Percentiles rank a stretch among this genome's conserved stretches.
phyloP scores from a whole-genome alignment of 129 eudicot genomes.

The Artemisia annua region DNA sequence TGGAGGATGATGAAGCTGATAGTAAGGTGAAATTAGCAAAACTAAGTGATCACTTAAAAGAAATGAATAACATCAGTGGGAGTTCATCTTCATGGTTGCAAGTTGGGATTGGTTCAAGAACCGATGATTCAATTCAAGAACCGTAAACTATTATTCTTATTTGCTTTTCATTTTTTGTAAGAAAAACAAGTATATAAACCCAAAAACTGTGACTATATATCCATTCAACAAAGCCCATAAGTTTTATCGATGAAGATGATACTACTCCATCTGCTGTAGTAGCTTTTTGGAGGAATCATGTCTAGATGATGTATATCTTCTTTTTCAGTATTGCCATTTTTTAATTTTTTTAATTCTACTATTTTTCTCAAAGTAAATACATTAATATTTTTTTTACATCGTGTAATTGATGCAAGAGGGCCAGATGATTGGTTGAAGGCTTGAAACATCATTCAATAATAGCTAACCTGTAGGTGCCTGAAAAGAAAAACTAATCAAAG shows the following conservation, averaged over 20 bases:
- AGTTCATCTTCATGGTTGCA: conserved; percentile 87
- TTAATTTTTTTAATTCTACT: neutral
- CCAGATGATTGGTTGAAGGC: too few relatives aligned
- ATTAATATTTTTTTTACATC: too few relatives aligned
- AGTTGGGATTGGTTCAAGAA: conserved; percentile 74
- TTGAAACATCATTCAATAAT: too few relatives aligned
- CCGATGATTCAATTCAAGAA: conserved; percentile 38
- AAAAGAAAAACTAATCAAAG: too few relatives aligned
- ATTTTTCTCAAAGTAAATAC: conserved; percentile 16
- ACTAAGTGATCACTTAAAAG: conserved; percentile 63
- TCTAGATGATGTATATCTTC: conserved; percentile 29
- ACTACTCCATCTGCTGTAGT: conserved; percentile 26
- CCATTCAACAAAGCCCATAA: conserved; percentile 26
- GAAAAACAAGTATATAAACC: conserved; percentile 35
- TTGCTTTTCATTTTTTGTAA: neutral
- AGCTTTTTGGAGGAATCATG: conserved; percentile 28
- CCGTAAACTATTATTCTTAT: conserved; percentile 27
- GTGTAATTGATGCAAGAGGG: too few relatives aligned
- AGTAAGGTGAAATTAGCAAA: conserved; percentile 77
- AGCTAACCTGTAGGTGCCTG: too few relatives aligned
- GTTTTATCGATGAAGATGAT: conserved; percentile 24
- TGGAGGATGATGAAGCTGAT: conserved; percentile 80
- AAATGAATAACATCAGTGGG: conserved; percentile 48
- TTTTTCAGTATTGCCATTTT: neutral
- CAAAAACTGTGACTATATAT: conserved; percentile 40